phyloP scores from a whole-genome alignment of 2,329 filamentous ascomycete genomes.

The Monilinia fructicola region DNA sequence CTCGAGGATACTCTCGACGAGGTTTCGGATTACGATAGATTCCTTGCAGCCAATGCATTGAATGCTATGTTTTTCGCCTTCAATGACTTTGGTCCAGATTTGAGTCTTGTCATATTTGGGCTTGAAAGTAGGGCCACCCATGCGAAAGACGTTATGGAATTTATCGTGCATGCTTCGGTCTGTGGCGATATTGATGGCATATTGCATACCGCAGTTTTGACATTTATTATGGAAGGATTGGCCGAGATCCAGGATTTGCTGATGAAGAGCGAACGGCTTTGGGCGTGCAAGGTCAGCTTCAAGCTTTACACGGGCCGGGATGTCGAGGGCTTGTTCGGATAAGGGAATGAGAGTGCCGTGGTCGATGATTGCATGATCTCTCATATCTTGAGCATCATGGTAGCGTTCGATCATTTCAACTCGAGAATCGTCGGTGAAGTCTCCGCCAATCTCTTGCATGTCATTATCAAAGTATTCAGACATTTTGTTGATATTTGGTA shows the following conservation, averaged over 20 bases:
- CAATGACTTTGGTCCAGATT: constrained; percentile 15
- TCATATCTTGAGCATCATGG: constrained; percentile 18
- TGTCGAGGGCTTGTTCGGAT: background rate
- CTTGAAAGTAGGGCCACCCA: background rate
- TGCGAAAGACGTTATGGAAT: constrained; percentile 21
- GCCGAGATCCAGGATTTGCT: constrained; percentile 29
- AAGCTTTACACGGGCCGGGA: constrained; percentile 13
- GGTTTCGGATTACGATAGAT: constrained; percentile 2
- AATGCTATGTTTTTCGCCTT: constrained; percentile 3
- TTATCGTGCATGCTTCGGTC: constrained; percentile 27
- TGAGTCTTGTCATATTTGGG: constrained; percentile 6
- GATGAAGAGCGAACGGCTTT: constrained; percentile 4
- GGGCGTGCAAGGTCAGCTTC: constrained; percentile 2
- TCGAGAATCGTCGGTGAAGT: constrained; percentile 11
- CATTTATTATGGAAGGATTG: constrained; percentile 24
- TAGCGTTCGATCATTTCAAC: background rate
- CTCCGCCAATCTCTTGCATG: constrained; percentile 12
- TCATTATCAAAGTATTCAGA: constrained; percentile 11
- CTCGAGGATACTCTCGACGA: constrained; percentile 13
- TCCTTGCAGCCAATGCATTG: constrained; percentile 10
- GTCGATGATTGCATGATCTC: constrained; percentile 12
- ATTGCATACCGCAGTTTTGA: constrained; percentile 28
- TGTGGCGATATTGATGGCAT: constrained; percentile 22
- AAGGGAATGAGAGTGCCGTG: constrained; percentile 7
- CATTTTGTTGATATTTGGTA: constrained; percentile 18